Base-by-base conservation (phyloP, 148 eudicot species). In the Rheum nobile region DNA sequence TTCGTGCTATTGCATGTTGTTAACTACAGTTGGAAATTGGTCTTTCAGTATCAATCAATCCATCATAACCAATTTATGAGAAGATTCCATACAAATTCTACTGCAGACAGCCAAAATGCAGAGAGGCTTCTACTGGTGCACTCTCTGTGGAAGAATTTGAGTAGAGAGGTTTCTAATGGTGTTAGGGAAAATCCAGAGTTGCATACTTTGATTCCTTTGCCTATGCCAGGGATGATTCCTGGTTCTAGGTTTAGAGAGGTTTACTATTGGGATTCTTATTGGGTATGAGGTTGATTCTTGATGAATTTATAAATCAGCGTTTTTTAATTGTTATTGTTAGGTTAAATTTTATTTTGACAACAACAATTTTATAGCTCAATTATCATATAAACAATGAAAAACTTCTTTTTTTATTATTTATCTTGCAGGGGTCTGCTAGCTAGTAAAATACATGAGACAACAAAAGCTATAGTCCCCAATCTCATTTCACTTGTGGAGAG, bases 221-320 rank as follows among this genome's bases (percentile, higher is more conserved):
- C 86, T 63, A 67, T 83, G 22, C 82, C 90, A 34, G 87, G 89
- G 24, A 48, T 93, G 0, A 86, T 93, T 44, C 94, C 98, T 24
- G 98, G 98, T 54, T 93, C 98, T 14, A 75, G 98, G 74, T 91
- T 91, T 74, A 76, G 88, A 35, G 98, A 91, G 82, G 95, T 93
- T 68, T 91, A 91, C 72, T 91, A 91, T 44, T 93, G 98, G 98
- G 97, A 93, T 79, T 89, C 97, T 71, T 93, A 89, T 50, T 93
- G 97, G 97, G 87, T 93, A 88, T 91, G 75, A 93, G 98, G 98
- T 90, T 63, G 35, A 69, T 55, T 50, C 8, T n/a, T 21, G n/a
- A 6, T 6, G 41, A n/a, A n/a, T n/a, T n/a, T n/a, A n/a, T n/a
- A n/a, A n/a, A n/a, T n/a, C n/a, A n/a, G n/a, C n/a, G n/a, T n/a